A percentile compares a stretch with the other conserved stretches of the same genome.
These are phyloP conservation scores for Grigorovia transvaalensis DNA, from an alignment of 805 yeast genomes.

Conservation along the genomic window DNA sequence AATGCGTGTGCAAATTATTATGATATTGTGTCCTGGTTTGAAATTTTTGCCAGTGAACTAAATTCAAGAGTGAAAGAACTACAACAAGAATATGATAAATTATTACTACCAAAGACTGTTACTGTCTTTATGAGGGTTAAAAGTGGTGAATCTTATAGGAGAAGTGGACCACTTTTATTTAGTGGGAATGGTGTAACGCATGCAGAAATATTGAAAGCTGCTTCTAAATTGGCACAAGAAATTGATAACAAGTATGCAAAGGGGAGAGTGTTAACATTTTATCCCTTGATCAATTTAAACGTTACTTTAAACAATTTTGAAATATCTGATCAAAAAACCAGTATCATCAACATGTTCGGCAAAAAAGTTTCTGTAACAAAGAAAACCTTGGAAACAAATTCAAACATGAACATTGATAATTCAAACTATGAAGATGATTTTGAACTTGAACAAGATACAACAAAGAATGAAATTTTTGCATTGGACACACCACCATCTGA, in stretches of 20 bases:
- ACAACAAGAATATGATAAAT: constrained; percentile 43
- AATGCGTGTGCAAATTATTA: constrained; percentile 39
- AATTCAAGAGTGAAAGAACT: constrained; percentile 59
- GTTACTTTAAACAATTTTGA: constrained; percentile 47
- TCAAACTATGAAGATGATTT: neutral
- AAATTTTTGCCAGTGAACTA: constrained; percentile 74
- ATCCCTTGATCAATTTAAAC: constrained; percentile 42
- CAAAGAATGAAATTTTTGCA: neutral
- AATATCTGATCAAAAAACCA: constrained; percentile 27
- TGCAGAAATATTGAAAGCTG: constrained; percentile 16
- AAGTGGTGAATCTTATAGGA: constrained; percentile 12
- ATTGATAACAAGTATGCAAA: constrained; percentile 23
- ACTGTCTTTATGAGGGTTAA: constrained; percentile 30
- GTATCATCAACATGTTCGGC: constrained; percentile 28
- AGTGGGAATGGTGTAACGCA: constrained; percentile 15
- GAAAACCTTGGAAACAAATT: neutral
- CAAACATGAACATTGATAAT: neutral
- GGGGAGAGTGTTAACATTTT: constrained; percentile 23
- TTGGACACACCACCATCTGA: neutral
- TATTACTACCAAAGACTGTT: constrained; percentile 39
- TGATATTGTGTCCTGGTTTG: constrained; percentile 70
- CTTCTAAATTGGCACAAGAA: constrained; percentile 35
- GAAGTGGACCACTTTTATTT: constrained; percentile 14
- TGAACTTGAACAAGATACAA: neutral
- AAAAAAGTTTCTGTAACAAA: constrained; percentile 7